Evolutionary conservation across 1,284 basidiomycete genomes (phyloP), one percentile per base, ranked within the genome.

Genomic region (Volvariella surrecta): DNA sequence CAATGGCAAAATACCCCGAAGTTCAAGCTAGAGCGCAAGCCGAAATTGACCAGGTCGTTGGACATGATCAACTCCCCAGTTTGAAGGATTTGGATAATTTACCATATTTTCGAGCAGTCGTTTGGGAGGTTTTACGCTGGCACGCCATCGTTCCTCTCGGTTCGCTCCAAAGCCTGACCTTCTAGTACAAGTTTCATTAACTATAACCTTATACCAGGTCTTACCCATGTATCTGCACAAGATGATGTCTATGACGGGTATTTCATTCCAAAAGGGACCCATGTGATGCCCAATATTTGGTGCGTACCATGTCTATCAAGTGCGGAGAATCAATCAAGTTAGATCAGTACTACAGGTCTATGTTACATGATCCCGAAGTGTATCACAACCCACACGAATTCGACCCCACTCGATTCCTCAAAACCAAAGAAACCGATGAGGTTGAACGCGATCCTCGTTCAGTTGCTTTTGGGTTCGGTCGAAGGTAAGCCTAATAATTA

Each of bases 231-330:
- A 6, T 18, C 38, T 4, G 20, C 38, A 15, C 9, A 8, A 22
- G 38, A 39, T 18, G 38, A 39, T 24, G 16, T 18, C 20, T 39
- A 39, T 39, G 38, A 15, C 9, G 38, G 17, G 7, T 39, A 39
- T 15, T 39, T 39, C 17, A 39, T 39, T 24, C 38, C 17, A 24
- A 39, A 39, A 15, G 38, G 38, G 20, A 18, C 38, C 7, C 4
- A 6, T 7, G 15, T 39, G 6, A 39, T 39, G 8, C 9, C 34
- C 34, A 62, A 61, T 47, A 48, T 32, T 13, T 60, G 56, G 59
- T 61, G 32, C 13, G 48, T 45, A 34, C 31, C 28, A 30, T 32
- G 24, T 6, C 24, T 28, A n/a, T n/a, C 24, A 11, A 6, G 6
- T 28, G 24, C 24, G 11, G 11, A 6, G 11, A 11, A 6, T 11